Evolutionary conservation across 768 basidiomycete species (phyloP).

Genomic region (Kwoniella shandongensis): DNA sequence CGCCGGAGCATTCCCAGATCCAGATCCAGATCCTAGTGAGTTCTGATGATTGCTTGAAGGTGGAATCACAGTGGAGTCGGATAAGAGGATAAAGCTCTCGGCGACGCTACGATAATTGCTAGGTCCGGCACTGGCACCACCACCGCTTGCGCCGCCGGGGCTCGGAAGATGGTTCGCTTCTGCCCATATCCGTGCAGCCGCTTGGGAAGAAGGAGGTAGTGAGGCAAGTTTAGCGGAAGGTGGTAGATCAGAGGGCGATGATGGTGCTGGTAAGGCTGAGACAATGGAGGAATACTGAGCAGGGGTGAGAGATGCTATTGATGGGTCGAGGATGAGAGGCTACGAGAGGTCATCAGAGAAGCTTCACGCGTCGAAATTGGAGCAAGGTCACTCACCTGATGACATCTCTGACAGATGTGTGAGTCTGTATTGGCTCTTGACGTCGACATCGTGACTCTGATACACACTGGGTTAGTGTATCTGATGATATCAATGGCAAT

Average conservation of each 20-base stretch:
- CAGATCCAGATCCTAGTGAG: constrained; percentile 14
- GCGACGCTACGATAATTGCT: constrained; percentile 11
- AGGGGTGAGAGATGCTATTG: constrained; percentile 79
- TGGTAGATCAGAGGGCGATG: constrained; percentile 51
- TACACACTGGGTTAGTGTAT: neutral
- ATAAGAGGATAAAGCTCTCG: constrained; percentile 39
- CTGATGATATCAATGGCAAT: too few relatives aligned
- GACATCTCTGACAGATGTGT: constrained; percentile 42
- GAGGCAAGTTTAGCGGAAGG: constrained; percentile 39
- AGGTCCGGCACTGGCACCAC: too few relatives aligned
- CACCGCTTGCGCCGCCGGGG: too few relatives aligned
- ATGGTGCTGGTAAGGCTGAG: constrained; percentile 62
- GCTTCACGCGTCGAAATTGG: neutral
- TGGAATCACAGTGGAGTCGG: constrained; percentile 57
- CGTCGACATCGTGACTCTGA: neutral
- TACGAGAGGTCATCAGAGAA: constrained; percentile 48
- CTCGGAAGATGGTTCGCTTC: constrained; percentile 12
- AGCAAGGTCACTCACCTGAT: constrained; percentile 32
- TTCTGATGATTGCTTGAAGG: constrained; percentile 57
- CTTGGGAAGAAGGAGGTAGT: constrained; percentile 57
- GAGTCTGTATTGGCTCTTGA: constrained; percentile 1
- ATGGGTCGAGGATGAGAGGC: constrained; percentile 87
- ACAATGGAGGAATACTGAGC: constrained; percentile 85
- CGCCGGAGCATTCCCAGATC: constrained; percentile 5
- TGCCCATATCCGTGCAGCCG: constrained; percentile 35